Percentiles rank a stretch among this genome's conserved stretches.
Conservation (phyloP, 2,329 filamentous ascomycete genomes). For the Alternaria novae-zelandiae region DNA sequence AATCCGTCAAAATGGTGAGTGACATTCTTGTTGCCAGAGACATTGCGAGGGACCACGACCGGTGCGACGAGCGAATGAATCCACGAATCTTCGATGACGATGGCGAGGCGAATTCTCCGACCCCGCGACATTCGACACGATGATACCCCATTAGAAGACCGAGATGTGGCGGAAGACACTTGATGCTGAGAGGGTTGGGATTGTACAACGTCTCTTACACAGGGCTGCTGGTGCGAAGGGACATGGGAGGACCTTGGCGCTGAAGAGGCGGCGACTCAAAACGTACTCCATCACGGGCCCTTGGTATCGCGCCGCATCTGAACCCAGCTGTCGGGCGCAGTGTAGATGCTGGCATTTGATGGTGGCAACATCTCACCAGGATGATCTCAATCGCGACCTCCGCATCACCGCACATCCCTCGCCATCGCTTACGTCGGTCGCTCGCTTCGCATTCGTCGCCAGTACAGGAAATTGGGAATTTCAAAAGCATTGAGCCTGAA, state of each 20-base stretch:
- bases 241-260: neutral
- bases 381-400: neutral
- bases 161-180: neutral
- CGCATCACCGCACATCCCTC: neutral
- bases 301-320: neutral
- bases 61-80: constrained; percentile 38
- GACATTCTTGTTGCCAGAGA: neutral
- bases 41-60: constrained; percentile 10
- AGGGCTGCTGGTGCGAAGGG: neutral
- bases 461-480: neutral
- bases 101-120: constrained; percentile 23
- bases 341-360: neutral
- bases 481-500: neutral
- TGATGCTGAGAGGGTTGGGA: neutral
- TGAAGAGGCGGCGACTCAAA: neutral
- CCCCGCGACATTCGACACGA: constrained; percentile 11
- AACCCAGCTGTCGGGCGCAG: neutral
- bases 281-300: neutral
- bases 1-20: constrained; percentile 53
- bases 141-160: neutral
- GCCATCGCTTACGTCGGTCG: constrained; percentile 2
- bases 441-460: constrained; percentile 9
- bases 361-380: neutral
- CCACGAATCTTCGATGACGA: constrained; percentile 26
- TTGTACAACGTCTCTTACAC: neutral